These are phyloP conservation scores for Chytriomyces sp. DNA, from an alignment of 192 early-diverging fungal species.

Conservation along the genomic window DNA sequence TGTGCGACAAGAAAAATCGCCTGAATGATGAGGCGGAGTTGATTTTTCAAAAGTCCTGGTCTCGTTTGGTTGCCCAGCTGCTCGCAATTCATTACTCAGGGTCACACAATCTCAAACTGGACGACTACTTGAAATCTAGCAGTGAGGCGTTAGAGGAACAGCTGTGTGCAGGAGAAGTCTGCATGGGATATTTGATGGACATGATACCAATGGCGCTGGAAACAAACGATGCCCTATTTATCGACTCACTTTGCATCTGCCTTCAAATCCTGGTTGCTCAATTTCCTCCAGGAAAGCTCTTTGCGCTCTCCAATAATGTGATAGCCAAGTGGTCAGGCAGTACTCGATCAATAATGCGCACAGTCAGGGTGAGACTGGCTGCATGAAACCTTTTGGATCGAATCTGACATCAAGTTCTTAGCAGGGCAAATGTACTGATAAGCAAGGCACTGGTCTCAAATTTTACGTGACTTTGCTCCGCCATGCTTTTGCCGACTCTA, in stretches of 20 bases:
- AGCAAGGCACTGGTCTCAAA: constrained; percentile 26
- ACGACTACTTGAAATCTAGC: constrained; percentile 19
- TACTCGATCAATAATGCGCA: no score
- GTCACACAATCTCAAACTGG: constrained; percentile 28
- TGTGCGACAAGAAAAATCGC: background rate
- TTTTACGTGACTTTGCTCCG: constrained; percentile 34
- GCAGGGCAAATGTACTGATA: constrained; percentile 24
- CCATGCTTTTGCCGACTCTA: constrained; percentile 38
- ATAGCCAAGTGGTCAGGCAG: background rate
- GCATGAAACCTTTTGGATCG: no score
- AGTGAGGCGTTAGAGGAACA: background rate
- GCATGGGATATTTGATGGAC: constrained; percentile 23
- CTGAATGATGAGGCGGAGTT: background rate
- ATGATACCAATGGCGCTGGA: constrained; percentile 11
- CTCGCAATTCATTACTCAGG: constrained; percentile 40
- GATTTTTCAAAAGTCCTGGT: constrained; percentile 12
- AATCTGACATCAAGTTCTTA: background rate
- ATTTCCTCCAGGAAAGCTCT: constrained; percentile 36
- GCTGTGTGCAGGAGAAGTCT: constrained; percentile 12
- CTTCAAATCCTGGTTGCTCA: constrained; percentile 40
- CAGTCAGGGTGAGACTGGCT: no score
- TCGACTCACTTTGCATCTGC: constrained; percentile 38
- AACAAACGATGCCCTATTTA: constrained; percentile 20
- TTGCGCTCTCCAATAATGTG: constrained; percentile 17
- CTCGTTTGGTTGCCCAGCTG: constrained; percentile 25